Evolutionary conservation across 768 basidiomycete genomes (phyloP).

Genomic region (Suillus occidentalis): DNA sequence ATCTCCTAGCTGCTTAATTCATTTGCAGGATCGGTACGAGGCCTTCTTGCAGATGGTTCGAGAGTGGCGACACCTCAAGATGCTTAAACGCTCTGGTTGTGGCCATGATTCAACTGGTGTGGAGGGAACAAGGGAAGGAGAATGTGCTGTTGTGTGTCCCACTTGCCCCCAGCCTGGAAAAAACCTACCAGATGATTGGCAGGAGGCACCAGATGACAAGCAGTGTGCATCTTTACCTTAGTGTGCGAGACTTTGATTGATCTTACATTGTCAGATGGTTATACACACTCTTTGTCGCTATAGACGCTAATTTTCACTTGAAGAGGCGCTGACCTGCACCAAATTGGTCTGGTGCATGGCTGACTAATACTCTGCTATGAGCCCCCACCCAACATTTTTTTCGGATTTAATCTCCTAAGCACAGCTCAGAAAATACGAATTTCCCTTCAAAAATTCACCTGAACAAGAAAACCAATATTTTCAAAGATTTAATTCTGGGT

Average conservation of each 20-base stretch:
- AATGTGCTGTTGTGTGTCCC: constrained; percentile 6
- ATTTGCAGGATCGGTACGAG: not conserved
- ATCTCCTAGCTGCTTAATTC: not conserved
- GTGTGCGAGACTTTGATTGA: not conserved
- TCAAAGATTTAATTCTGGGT: no score
- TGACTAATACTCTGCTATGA: no score
- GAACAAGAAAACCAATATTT: no score
- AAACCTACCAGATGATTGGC: constrained; percentile 12
- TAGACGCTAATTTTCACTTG: constrained; percentile 37
- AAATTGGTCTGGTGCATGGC: no score
- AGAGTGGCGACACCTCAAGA: constrained; percentile 1
- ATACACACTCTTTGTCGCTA: constrained; percentile 24
- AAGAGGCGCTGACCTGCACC: no score
- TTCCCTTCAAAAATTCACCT: no score
- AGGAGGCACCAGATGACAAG: not conserved
- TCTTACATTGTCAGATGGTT: constrained; percentile 25
- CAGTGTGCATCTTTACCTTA: not conserved
- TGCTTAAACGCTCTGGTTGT: not conserved
- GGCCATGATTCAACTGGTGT: not conserved
- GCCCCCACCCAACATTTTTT: no score
- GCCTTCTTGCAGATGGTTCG: not conserved
- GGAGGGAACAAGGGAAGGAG: not conserved
- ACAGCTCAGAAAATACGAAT: no score
- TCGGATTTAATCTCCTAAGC: no score
- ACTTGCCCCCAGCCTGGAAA: constrained; percentile 9